Conservation (phyloP, 2,329 filamentous ascomycete species). For the Trichoderma lentiforme region DNA sequence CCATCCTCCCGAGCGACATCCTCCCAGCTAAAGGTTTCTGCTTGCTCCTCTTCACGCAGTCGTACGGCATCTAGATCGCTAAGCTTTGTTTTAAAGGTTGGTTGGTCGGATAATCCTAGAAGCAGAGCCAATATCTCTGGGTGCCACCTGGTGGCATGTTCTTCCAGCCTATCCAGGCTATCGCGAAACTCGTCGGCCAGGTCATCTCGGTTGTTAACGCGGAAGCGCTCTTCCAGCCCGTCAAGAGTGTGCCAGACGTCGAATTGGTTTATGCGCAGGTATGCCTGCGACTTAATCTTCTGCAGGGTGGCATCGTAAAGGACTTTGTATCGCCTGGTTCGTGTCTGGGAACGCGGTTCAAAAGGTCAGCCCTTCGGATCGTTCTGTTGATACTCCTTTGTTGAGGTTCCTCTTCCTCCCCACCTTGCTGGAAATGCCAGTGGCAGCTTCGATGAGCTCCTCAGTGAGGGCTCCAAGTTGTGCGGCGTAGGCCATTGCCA, state of each 20-base stretch:
- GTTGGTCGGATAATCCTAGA: conserved; percentile 76
- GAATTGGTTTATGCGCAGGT: conserved; percentile 71
- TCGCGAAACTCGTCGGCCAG: conserved; percentile 68
- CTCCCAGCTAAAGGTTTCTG: conserved; percentile 65
- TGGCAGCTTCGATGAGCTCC: conserved; percentile 65
- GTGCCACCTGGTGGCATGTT: conserved; percentile 58
- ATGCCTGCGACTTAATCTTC: conserved; percentile 52
- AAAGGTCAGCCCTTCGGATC: conserved; percentile 15
- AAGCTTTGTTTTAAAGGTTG: conserved; percentile 66
- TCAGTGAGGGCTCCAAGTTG: conserved; percentile 63
- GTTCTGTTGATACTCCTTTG: not conserved
- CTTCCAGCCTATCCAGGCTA: conserved; percentile 57
- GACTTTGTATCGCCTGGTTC: conserved; percentile 38
- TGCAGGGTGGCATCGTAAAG: conserved; percentile 50
- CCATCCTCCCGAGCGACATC: conserved; percentile 76
- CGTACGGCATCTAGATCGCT: conserved; percentile 57
- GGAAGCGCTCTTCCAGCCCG: conserved; percentile 82
- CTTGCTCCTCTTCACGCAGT: conserved; percentile 38
- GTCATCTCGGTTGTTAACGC: conserved; percentile 72
- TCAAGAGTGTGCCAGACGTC: conserved; percentile 62
- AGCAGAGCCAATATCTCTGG: conserved; percentile 79
- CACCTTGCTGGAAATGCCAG: conserved; percentile 54
- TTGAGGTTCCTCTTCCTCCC: conserved; percentile 14
- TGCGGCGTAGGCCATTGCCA: conserved; percentile 66
- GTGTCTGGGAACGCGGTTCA: conserved; percentile 22